Base-by-base conservation (phyloP, 768 basidiomycete species). In the Chalciporus piperatus region DNA sequence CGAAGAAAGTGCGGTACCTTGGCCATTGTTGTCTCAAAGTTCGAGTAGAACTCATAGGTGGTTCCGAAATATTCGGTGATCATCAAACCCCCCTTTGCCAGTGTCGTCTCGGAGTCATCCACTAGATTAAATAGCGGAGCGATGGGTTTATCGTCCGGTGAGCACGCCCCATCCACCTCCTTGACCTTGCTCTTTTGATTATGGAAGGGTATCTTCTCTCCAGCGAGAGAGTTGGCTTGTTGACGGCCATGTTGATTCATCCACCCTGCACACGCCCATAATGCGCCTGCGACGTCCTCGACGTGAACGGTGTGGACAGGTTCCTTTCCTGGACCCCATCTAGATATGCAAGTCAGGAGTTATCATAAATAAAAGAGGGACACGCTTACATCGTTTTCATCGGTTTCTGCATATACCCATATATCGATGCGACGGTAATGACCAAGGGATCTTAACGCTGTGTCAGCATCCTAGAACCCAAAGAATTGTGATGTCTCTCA, bases 121-220 rank as follows among this genome's bases (percentile, higher is more conserved):
- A 84, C 91, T 59, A 94, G 64, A 64, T 93, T 91, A 71, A 94
- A 93, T n/a, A 92, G 56, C 3, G 91, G 88, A 1, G 85, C 90
- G 38, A 83, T 64, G 6, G 85, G 73, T 57, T 81, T 83, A 62
- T 73, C 69, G 46, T 80, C 76, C 20, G 79, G 75, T 8, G 80
- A 67, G 22, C 77, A 71, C 69, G 85, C 78, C 38, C 85, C 87
- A 33, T 81, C 76, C 22, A 89, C 80, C 41, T 83, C 82, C 48
- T 73, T 75, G 16, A 80, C 72, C 64, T 85, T 87, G 60, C 72
- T 78, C 72, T 86, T 89, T 48, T 90, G 85, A 54, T 87, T 88
- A 25, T 66, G 63, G 39, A 67, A 66, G 42, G 62, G 65, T 65
- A 66, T 67, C 53, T 58, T 62, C 45, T 67, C 65, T 35, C 64